Evolutionary conservation across 805 yeast species (phyloP).

Genomic region (Candida ficus): DNA sequence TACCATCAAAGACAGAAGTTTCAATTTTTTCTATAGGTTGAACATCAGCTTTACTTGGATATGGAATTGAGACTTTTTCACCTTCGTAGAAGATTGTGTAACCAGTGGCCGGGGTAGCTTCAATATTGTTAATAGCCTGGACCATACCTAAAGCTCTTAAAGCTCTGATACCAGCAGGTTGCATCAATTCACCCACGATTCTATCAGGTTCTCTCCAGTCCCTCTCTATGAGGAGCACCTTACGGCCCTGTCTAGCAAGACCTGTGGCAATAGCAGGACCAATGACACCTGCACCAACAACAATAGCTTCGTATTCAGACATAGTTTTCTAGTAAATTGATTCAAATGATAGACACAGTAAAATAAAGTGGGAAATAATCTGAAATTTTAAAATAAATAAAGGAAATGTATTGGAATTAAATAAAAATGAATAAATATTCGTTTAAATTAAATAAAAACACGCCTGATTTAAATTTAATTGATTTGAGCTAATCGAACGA

Average conservation of each 20-base stretch:
- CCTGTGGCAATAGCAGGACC: conserved; percentile 93
- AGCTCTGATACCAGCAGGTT: conserved; percentile 93
- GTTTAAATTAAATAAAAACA: not conserved
- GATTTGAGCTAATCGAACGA: not conserved
- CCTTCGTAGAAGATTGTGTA: conserved; percentile 71
- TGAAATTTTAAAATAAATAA: too few species aligned
- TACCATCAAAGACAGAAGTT: conserved; percentile 50
- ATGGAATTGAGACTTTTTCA: conserved; percentile 54
- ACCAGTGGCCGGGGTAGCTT: conserved; percentile 73
- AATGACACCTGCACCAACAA: conserved; percentile 97
- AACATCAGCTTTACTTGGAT: conserved; percentile 57
- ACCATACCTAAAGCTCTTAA: conserved; percentile 78
- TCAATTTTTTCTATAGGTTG: conserved; percentile 46
- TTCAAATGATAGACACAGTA: too few species aligned
- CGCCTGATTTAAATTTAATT: not conserved
- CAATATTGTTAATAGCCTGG: conserved; percentile 66
- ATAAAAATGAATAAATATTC: too few species aligned
- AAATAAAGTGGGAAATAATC: too few species aligned
- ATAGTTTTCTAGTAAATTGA: too few species aligned
- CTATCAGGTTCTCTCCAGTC: conserved; percentile 93
- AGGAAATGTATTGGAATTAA: too few species aligned
- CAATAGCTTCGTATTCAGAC: conserved; percentile 65
- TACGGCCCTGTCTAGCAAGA: conserved; percentile 84
- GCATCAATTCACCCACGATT: conserved; percentile 95
- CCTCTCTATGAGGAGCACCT: conserved; percentile 70